These are phyloP conservation scores for Metschnikowia cerradonensis DNA, from an alignment of 805 yeast species.

Conservation along the genomic window DNA sequence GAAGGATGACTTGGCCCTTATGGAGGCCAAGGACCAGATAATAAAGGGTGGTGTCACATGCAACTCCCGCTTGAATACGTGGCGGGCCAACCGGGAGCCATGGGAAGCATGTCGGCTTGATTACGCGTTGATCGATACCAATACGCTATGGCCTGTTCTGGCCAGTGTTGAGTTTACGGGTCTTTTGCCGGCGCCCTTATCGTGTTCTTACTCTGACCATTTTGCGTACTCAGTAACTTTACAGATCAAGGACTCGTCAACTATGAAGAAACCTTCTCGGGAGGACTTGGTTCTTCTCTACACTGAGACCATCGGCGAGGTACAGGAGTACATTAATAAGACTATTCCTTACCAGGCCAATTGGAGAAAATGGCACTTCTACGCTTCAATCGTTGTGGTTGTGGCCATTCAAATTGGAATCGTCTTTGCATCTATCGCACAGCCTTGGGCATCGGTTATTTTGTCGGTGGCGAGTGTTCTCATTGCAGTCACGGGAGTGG, in stretches of 20 bases:
- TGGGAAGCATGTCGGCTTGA: constrained; percentile 86
- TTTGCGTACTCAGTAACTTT: constrained; percentile 64
- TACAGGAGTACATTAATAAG: constrained; percentile 30
- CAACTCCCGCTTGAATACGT: constrained; percentile 81
- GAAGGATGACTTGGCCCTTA: constrained; percentile 22
- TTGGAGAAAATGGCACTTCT: constrained; percentile 67
- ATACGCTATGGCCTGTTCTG: constrained; percentile 47
- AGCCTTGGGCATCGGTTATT: constrained; percentile 64
- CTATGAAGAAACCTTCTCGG: constrained; percentile 8
- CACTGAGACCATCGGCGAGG: constrained; percentile 11
- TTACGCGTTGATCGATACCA: constrained; percentile 74
- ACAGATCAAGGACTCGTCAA: constrained; percentile 11
- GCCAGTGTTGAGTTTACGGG: constrained; percentile 78
- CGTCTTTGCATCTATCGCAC: constrained; percentile 53
- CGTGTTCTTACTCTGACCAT: constrained; percentile 82
- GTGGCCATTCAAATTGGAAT: constrained; percentile 52
- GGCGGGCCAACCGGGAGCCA: constrained; percentile 57
- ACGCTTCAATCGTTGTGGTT: constrained; percentile 42
- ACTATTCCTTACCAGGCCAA: constrained; percentile 55
- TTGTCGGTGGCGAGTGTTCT: constrained; percentile 54
- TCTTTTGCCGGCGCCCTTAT: constrained; percentile 45
- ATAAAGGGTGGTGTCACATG: constrained; percentile 80
- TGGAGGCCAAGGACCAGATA: constrained; percentile 52
- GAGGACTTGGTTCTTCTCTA: constrained; percentile 34
- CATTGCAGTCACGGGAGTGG: constrained; percentile 59